These are phyloP conservation scores for Tuber borchii DNA, from an alignment of 495 filamentous ascomycete species.

Conservation along the genomic window DNA sequence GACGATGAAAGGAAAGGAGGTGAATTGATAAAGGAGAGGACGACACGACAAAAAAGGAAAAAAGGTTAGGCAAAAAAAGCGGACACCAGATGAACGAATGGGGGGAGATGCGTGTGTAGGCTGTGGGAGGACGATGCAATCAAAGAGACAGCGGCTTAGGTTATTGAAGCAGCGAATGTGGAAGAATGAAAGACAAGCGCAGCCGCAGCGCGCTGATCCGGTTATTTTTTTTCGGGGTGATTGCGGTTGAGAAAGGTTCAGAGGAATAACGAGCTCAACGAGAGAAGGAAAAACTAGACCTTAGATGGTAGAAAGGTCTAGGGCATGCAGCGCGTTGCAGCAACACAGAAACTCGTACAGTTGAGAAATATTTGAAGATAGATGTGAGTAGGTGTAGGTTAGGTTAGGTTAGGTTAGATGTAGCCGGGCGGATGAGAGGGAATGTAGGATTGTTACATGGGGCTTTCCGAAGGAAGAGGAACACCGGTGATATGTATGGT, in stretches of 20 bases:
- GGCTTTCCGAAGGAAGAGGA: not conserved
- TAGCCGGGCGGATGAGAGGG: not conserved
- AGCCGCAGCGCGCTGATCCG: constrained; percentile 24
- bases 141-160: not conserved
- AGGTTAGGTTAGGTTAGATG: not conserved
- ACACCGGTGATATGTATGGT: not conserved
- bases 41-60: constrained; percentile 15
- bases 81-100: constrained; percentile 24
- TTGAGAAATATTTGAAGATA: not conserved
- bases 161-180: not conserved
- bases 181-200: constrained; percentile 27
- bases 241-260: constrained; percentile 6
- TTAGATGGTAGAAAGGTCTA: not conserved
- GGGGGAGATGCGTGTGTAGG: not conserved
- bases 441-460: not conserved
- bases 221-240: not conserved
- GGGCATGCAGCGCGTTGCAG: not conserved
- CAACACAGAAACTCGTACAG: not conserved
- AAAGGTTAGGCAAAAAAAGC: constrained; percentile 31
- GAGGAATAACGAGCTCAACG: constrained; percentile 2
- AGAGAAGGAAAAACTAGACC: constrained; percentile 6
- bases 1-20: not conserved
- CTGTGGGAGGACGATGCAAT: not conserved
- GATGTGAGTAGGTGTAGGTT: not conserved
- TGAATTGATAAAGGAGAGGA: constrained; percentile 8